phyloP scores from a whole-genome alignment of 352 stramenopile genomes.

The Elongisporangium anandrum region DNA sequence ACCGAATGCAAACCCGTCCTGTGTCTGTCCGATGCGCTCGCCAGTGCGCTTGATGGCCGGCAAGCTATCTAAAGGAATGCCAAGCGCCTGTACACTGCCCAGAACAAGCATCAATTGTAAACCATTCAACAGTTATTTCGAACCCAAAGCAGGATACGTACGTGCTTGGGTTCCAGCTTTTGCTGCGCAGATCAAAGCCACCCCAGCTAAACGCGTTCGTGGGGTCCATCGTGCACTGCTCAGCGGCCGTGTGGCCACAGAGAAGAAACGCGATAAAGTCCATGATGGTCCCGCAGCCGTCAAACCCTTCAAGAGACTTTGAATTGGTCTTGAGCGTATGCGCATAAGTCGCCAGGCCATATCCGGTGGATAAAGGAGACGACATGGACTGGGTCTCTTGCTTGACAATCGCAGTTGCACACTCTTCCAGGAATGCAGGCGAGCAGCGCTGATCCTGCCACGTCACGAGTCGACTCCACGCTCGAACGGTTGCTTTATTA shows the following conservation, averaged over 20 bases:
- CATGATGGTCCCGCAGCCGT: constrained; percentile 77
- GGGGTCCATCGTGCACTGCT: constrained; percentile 53
- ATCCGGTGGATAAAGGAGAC: constrained; percentile 49
- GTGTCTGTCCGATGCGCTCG: constrained; percentile 35
- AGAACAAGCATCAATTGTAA: too few relatives aligned
- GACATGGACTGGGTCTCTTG: background rate
- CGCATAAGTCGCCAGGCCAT: constrained; percentile 66
- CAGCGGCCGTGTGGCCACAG: constrained; percentile 38
- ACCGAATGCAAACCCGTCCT: constrained; percentile 9
- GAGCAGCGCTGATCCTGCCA: constrained; percentile 82
- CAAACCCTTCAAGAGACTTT: constrained; percentile 35
- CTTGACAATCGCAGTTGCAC: constrained; percentile 4
- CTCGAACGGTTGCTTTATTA: constrained; percentile 8
- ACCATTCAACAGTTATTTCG: background rate
- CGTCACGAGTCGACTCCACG: constrained; percentile 66
- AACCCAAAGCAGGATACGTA: constrained; percentile 10
- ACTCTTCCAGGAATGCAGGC: constrained; percentile 38
- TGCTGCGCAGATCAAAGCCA: constrained; percentile 34
- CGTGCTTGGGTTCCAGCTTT: constrained; percentile 40
- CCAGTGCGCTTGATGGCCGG: constrained; percentile 51
- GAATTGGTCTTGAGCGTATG: constrained; percentile 37
- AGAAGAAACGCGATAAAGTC: constrained; percentile 73
- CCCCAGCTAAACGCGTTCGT: constrained; percentile 81
- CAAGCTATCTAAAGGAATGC: constrained; percentile 57
- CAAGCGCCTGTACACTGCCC: constrained; percentile 41